A percentile compares a stretch with the other conserved stretches of the same genome.
Conservation (phyloP, 768 basidiomycete species). For the Amanita subjunquillea region DNA sequence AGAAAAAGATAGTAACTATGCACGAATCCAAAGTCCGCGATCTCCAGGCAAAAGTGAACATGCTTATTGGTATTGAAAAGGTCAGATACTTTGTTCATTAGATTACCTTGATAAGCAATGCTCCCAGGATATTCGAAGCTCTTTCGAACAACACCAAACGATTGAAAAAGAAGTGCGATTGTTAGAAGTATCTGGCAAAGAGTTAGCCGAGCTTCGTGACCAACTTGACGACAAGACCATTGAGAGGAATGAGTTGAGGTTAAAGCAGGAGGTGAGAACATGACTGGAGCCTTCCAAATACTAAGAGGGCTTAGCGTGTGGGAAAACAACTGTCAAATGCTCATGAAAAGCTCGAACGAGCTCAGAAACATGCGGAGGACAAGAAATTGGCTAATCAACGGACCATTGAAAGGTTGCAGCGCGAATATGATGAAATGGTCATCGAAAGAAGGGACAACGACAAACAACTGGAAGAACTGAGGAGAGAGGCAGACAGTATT, state of each 20-base stretch:
- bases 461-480: slow-evolving; percentile 67
- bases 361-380: slow-evolving; percentile 72
- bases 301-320: slow-evolving; percentile 47
- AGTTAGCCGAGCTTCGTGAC: slow-evolving; percentile 58
- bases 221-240: slow-evolving; percentile 64
- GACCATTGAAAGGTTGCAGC: slow-evolving; percentile 66
- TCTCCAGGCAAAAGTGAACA: slow-evolving; percentile 62
- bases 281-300: neutral
- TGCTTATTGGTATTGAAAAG: slow-evolving; percentile 67
- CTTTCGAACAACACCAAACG: slow-evolving; percentile 66
- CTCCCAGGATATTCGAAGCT: slow-evolving; percentile 56
- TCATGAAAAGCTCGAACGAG: slow-evolving; percentile 70
- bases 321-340: slow-evolving; percentile 74
- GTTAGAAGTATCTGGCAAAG: slow-evolving; percentile 57
- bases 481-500: slow-evolving; percentile 56
- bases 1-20: slow-evolving; percentile 53
- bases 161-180: slow-evolving; percentile 58
- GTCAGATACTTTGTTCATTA: slow-evolving; percentile 20
- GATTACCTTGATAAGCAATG: slow-evolving; percentile 4
- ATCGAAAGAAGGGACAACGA: slow-evolving; percentile 70
- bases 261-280: slow-evolving; percentile 50
- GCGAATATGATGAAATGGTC: slow-evolving; percentile 73
- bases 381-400: slow-evolving; percentile 63
- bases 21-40: slow-evolving; percentile 73
- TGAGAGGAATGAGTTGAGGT: slow-evolving; percentile 58